Evolutionary conservation across 1,284 basidiomycete genomes (phyloP).

Genomic region (Trametes pubescens): DNA sequence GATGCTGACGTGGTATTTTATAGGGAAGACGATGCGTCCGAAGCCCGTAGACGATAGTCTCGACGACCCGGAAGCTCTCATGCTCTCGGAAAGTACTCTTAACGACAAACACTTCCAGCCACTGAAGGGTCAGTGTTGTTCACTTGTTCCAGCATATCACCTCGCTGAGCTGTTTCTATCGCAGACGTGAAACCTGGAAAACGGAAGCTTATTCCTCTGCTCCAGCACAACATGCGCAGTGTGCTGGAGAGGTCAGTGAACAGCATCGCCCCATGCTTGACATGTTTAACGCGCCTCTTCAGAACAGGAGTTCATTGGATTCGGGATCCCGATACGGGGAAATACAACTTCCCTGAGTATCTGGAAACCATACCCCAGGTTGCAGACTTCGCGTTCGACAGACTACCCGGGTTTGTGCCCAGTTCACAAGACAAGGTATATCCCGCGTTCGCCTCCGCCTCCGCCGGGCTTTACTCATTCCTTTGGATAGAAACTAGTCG

Average conservation of each 20-base stretch:
- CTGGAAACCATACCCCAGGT: slow-evolving; percentile 80
- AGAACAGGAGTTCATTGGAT: slow-evolving; percentile 95
- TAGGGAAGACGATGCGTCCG: slow-evolving; percentile 15
- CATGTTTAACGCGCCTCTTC: neutral
- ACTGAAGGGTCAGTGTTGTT: slow-evolving; percentile 21
- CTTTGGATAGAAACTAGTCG: slow-evolving; percentile 64
- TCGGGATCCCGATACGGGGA: slow-evolving; percentile 84
- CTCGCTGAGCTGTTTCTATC: neutral
- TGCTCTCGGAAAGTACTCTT: neutral
- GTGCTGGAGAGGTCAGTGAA: slow-evolving; percentile 82
- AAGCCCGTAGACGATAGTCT: neutral
- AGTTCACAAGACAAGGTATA: slow-evolving; percentile 83
- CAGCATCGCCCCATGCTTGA: neutral
- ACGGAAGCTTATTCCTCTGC: slow-evolving; percentile 68
- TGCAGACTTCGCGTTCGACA: slow-evolving; percentile 91
- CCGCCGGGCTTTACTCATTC: neutral
- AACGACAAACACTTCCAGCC: slow-evolving; percentile 3
- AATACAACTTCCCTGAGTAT: slow-evolving; percentile 86
- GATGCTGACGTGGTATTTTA: neutral
- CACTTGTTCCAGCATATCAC: neutral
- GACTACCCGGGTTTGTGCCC: slow-evolving; percentile 79
- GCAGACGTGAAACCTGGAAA: slow-evolving; percentile 47
- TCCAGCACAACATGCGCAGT: slow-evolving; percentile 83
- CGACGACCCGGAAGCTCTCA: neutral
- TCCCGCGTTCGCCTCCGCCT: neutral